Base-by-base conservation (phyloP, 345 rosid genomes). In the Lenwebbia sp. region DNA sequence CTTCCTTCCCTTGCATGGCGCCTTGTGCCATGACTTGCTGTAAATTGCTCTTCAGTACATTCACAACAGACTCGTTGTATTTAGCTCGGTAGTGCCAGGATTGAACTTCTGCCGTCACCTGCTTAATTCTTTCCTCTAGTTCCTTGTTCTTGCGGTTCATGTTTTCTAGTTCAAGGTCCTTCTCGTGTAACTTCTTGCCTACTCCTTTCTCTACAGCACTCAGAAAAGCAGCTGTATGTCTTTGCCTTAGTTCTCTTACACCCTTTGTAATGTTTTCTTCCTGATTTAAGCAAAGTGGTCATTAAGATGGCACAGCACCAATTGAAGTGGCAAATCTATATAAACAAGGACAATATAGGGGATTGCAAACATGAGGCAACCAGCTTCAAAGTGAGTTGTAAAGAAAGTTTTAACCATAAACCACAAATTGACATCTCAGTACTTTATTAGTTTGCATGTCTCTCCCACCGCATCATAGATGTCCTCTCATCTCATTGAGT, bases 61-160 rank as follows among this genome's bases (percentile, higher is more conserved):
- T 92, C n/a, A 93, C 90, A 54, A 95, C 87, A 30, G 95, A 92
- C 88, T 95, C 98, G 1, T 91, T 94, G 90, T 94, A 93, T 88
- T 92, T 93, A 76, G 96, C 96, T 88, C 91, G 88, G 89, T 88
- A 88, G 33, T 94, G 95, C 98, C 97, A 94, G 11, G 92, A 89
- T 85, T 92, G 96, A 83, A 92, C 92, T 88, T 95, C 95, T 54
- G 75, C 60, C 13, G 92, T 87, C 28, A 88, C 90, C 86, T 91
- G 96, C 87, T 93, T 92, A 82, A 95, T 91, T 83, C 87, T 92
- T 85, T 93, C 97, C 83, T 89, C 89, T 3, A 93, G 94, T 84
- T 93, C 98, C 82, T 87, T 87, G 88, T 93, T 95, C 92, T 89
- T 94, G 87, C 87, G 87, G 87, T 93, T 93, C 90, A 93, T 91